Evolutionary conservation across 305 asterid genomes (phyloP).

Genomic region (Striga hermonthica): DNA sequence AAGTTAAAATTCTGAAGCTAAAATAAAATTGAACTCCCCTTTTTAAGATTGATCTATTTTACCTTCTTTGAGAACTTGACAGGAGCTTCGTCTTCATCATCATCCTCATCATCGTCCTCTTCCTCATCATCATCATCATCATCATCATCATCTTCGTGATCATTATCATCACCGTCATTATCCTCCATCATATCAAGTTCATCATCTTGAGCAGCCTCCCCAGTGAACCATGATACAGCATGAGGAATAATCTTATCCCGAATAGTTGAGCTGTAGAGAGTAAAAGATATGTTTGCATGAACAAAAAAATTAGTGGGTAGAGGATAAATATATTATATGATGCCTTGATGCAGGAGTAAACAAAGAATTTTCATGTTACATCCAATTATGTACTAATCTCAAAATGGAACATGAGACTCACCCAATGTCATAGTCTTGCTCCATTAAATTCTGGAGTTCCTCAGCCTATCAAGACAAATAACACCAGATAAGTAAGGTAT

Average conservation of each 20-base stretch:
- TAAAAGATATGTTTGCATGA: too few relatives aligned
- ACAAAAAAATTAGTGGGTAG: too few relatives aligned
- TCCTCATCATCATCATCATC: constrained; percentile 57
- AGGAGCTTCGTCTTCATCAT: constrained; percentile 47
- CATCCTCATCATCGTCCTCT: constrained; percentile 45
- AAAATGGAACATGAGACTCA: constrained; percentile 30
- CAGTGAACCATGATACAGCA: constrained; percentile 95
- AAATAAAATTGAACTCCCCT: not conserved
- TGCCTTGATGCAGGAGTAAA: too few relatives aligned
- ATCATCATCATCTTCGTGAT: constrained; percentile 58
- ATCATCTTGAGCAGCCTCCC: constrained; percentile 79
- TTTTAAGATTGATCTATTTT: not conserved
- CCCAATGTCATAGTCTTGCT: constrained; percentile 88
- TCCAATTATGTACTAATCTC: too few relatives aligned
- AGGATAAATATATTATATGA: too few relatives aligned
- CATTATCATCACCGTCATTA: constrained; percentile 52
- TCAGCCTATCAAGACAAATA: constrained; percentile 53
- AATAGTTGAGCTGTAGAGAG: constrained; percentile 58
- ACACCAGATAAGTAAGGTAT: not conserved
- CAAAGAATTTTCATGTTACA: too few relatives aligned
- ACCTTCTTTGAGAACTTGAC: constrained; percentile 58
- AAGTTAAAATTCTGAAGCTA: not conserved
- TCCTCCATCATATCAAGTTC: constrained; percentile 53
- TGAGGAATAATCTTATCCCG: constrained; percentile 88
- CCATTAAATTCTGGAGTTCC: constrained; percentile 78